These are phyloP conservation scores for Raffaelea ambrosiae DNA, from an alignment of 2,329 filamentous ascomycete species.

Conservation along the genomic window DNA sequence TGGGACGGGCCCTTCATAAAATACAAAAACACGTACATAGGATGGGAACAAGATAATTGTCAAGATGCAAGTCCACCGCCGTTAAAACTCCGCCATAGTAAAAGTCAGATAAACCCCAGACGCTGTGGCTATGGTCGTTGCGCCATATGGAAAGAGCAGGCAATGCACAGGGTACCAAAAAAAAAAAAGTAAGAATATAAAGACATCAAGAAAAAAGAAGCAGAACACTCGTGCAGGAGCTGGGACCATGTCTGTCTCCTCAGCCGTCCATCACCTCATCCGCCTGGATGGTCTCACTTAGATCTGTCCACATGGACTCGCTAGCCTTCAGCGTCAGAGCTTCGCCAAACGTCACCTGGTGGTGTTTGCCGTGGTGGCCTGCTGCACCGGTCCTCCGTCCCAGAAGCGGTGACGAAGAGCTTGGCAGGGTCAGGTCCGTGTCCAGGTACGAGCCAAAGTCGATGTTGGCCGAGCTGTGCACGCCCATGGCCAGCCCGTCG, in stretches of 20 bases:
- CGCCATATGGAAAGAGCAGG: too few relatives aligned
- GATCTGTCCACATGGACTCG: constrained; percentile 15
- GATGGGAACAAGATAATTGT: too few relatives aligned
- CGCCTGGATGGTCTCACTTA: constrained; percentile 6
- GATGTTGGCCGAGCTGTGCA: too few relatives aligned
- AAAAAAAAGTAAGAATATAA: too few relatives aligned
- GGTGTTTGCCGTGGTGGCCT: constrained; percentile 1
- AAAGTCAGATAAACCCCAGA: background rate
- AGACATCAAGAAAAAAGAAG: too few relatives aligned
- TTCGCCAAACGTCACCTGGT: constrained; percentile 15
- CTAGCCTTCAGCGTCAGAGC: constrained; percentile 13
- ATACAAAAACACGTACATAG: too few relatives aligned
- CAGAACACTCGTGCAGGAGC: too few relatives aligned
- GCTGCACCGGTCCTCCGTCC: constrained; percentile 13
- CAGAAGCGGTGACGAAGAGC: constrained; percentile 37
- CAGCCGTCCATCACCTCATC: constrained; percentile 3
- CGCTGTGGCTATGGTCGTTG: background rate
- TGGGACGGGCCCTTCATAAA: too few relatives aligned
- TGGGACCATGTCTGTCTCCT: too few relatives aligned
- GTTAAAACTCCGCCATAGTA: too few relatives aligned
- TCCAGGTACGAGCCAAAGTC: constrained; percentile 41
- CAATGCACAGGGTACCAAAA: too few relatives aligned
- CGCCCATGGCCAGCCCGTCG: constrained; percentile 19
- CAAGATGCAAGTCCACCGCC: too few relatives aligned
- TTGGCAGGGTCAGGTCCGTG: constrained; percentile 38